Conservation (phyloP, 139 green algal species). For the Chlorella sp. region DNA sequence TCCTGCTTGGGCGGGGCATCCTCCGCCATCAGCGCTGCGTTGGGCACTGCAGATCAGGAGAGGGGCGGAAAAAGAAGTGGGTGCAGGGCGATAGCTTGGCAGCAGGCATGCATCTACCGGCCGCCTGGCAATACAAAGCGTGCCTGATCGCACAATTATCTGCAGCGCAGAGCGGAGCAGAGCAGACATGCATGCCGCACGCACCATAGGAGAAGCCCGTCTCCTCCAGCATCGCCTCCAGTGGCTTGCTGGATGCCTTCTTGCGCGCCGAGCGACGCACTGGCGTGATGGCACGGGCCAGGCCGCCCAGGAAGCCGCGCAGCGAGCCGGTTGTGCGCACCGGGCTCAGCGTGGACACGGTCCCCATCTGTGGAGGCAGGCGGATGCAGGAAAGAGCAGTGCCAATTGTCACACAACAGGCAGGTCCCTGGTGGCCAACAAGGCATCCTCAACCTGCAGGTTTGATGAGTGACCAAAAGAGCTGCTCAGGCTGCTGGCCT, state of each 20-base stretch:
- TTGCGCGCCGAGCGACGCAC: constrained; percentile 34
- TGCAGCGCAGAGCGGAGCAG: no score
- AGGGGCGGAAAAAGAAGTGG: not conserved
- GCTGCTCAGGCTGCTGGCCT: no score
- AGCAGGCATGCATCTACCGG: not conserved
- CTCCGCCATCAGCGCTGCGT: constrained; percentile 20
- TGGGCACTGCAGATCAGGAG: constrained; percentile 31
- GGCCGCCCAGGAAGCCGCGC: constrained; percentile 23
- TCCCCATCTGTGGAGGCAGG: constrained; percentile 19
- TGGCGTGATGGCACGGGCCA: constrained; percentile 28
- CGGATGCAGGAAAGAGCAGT: not conserved
- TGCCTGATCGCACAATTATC: no score
- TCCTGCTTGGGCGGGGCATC: constrained; percentile 15
- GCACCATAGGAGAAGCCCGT: constrained; percentile 36
- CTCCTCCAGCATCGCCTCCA: constrained; percentile 39
- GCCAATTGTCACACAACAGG: not conserved
- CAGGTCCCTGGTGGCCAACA: no score
- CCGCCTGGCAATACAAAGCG: not conserved
- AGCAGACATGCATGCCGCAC: not conserved
- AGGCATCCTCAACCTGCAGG: no score
- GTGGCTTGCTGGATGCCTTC: not conserved
- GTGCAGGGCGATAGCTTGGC: not conserved
- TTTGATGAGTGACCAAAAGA: no score
- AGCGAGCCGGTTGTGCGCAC: constrained; percentile 11
- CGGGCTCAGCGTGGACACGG: constrained; percentile 34